These are phyloP conservation scores for Eucalyptus marginata DNA, from an alignment of 345 rosid genomes.

Conservation along the genomic window DNA sequence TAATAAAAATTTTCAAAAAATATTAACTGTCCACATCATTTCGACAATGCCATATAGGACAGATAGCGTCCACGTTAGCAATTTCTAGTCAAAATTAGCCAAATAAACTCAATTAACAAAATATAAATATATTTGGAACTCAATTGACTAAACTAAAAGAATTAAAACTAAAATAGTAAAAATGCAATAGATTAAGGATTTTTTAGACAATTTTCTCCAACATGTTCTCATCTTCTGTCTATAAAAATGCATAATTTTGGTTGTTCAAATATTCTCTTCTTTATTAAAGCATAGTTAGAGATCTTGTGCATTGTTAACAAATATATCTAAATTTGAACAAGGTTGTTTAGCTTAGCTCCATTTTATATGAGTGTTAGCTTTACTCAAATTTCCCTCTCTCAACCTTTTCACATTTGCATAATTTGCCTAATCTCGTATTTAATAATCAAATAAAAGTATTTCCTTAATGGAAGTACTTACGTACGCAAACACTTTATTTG, in stretches of 20 bases:
- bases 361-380: background rate
- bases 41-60: fast-evolving
- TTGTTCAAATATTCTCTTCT: background rate
- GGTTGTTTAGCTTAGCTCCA: background rate
- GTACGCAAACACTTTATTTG: background rate
- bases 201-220: too few species aligned
- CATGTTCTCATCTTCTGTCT: background rate
- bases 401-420: background rate
- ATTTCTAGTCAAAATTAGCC: too few species aligned
- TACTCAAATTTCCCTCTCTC: background rate
- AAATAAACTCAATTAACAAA: background rate
- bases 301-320: background rate
- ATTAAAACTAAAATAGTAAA: too few species aligned
- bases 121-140: too few species aligned
- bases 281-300: background rate
- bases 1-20: too few species aligned
- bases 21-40: too few species aligned
- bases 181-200: background rate
- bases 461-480: background rate
- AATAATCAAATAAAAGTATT: background rate
- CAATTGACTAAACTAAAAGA: too few species aligned
- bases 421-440: background rate
- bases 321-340: background rate
- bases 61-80: too few species aligned
- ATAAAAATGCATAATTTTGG: background rate